These are phyloP conservation scores for Coemansia sp. DNA, from an alignment of 192 early-diverging fungal species.

Conservation along the genomic window DNA sequence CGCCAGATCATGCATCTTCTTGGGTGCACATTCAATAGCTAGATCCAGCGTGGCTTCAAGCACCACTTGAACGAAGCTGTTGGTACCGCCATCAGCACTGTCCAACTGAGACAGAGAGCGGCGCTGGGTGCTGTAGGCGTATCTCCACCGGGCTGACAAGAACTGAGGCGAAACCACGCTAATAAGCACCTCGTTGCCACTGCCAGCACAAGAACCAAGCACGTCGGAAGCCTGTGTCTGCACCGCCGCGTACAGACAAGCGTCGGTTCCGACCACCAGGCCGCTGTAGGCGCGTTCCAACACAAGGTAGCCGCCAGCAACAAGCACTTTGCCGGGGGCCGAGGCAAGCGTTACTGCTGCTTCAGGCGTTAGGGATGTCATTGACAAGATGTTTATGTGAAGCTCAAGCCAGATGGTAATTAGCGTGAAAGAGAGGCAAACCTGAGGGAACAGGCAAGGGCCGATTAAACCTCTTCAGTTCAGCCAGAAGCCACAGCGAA, in stretches of 20 bases:
- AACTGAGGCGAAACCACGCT: conserved; percentile 82
- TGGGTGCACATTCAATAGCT: conserved; percentile 13
- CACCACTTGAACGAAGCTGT: conserved; percentile 41
- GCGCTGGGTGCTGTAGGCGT: conserved; percentile 35
- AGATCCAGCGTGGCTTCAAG: conserved; percentile 34
- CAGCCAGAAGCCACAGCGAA: too few species aligned
- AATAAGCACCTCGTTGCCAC: conserved; percentile 28
- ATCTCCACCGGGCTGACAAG: conserved; percentile 75
- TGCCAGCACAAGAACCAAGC: not conserved
- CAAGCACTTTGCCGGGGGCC: conserved; percentile 92
- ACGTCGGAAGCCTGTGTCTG: conserved; percentile 13
- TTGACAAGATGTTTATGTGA: conserved; percentile 7
- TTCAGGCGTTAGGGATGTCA: conserved; percentile 1
- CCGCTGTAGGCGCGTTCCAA: conserved; percentile 76
- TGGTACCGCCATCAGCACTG: conserved; percentile 26
- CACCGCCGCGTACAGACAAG: conserved; percentile 80
- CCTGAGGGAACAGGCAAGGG: too few species aligned
- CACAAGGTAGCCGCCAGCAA: conserved; percentile 92
- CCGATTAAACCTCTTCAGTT: too few species aligned
- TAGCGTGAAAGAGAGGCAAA: too few species aligned
- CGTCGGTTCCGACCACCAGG: conserved; percentile 76
- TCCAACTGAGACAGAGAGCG: conserved; percentile 17
- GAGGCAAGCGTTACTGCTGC: conserved; percentile 59
- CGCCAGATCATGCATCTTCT: not conserved
- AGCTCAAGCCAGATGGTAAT: too few species aligned